Base-by-base conservation (phyloP, 352 stramenopile genomes). In the Globisporangium spinosum region DNA sequence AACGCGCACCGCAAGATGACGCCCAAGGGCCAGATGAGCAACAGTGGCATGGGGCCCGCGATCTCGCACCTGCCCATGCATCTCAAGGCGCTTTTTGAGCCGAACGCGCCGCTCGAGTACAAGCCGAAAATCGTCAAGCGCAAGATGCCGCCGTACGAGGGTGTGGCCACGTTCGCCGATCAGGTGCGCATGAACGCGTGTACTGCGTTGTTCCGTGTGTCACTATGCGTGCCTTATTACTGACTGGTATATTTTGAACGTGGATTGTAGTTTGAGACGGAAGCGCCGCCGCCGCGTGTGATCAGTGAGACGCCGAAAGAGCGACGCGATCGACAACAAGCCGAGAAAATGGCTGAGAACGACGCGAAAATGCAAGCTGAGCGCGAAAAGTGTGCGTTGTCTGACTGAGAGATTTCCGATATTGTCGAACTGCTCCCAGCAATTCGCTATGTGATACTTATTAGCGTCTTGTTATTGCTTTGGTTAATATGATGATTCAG, bases 1-100 rank as follows among this genome's bases (percentile, higher is more conserved):
- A 93, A 93, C 38, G 78, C 85, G 71, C 85, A 93, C 65, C 83
- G 87, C 61, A 95, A 95, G 82, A 93, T 93, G 82, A 95, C 87
- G 63, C 87, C 87, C 61, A 95, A 95, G 77, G 87, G 87, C 53
- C 87, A 95, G 73, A 95, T 95, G 87, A 93, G 85, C 71, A 86
- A 77, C 69, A 95, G 87, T 56, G 87, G 87, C 75, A 93, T 95
- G 85, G 87, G 87, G 9, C 87, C 87, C 9, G 87, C 87, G 55
- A 93, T 95, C 69, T 80, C 83, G 75, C 82, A 93, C 65, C 77
- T 95, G 57, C 85, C 87, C 29, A 68, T 83, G 70, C 87, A 93
- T 58, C 72, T 95, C 40, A 93, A 93, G 72, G 70, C 88, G 60
- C 73, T 95, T 1, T 95, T 95, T 59, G 87, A 95, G 71, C 85